phyloP scores from a whole-genome alignment of 2,329 filamentous ascomycete species.

The Exophiala xenobiotica region DNA sequence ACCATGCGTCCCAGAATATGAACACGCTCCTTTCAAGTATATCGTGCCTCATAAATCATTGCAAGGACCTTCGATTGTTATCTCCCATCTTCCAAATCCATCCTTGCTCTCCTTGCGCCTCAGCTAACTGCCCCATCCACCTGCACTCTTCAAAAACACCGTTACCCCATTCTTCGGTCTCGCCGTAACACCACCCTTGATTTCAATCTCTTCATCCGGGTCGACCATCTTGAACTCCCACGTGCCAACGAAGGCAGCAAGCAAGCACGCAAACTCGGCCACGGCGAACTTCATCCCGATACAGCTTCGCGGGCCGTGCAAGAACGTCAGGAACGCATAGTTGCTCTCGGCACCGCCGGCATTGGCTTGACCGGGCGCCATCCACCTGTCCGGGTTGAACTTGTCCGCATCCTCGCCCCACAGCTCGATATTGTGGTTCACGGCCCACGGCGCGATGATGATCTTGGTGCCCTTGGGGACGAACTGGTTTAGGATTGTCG shows the following conservation, averaged over 20 bases:
- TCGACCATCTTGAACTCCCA: constrained; percentile 69
- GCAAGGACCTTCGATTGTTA: too few species aligned
- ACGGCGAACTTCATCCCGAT: constrained; percentile 53
- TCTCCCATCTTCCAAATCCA: too few species aligned
- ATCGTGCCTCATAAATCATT: too few species aligned
- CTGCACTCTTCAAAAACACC: constrained; percentile 65
- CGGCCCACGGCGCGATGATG: constrained; percentile 63
- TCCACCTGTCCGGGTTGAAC: constrained; percentile 80
- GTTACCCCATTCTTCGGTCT: constrained; percentile 71
- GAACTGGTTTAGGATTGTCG: constrained; percentile 61
- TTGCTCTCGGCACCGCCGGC: constrained; percentile 71
- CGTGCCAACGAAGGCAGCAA: constrained; percentile 73
- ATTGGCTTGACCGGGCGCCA: constrained; percentile 50
- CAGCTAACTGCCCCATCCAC: constrained; percentile 58
- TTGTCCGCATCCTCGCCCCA: constrained; percentile 74
- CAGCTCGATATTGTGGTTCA: constrained; percentile 66
- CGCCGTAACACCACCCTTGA: constrained; percentile 70
- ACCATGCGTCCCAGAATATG: too few species aligned
- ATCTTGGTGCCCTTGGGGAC: constrained; percentile 71
- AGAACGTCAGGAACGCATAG: constrained; percentile 71
- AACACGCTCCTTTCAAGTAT: too few species aligned
- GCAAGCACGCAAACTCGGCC: constrained; percentile 78
- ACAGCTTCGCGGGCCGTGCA: constrained; percentile 58
- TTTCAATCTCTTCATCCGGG: constrained; percentile 58
- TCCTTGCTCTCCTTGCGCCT: too few species aligned